Percentiles rank a stretch among this genome's conserved stretches.
Evolutionary conservation across 2,329 filamentous ascomycete species (phyloP).

Genomic region (Calonectria crousiana): DNA sequence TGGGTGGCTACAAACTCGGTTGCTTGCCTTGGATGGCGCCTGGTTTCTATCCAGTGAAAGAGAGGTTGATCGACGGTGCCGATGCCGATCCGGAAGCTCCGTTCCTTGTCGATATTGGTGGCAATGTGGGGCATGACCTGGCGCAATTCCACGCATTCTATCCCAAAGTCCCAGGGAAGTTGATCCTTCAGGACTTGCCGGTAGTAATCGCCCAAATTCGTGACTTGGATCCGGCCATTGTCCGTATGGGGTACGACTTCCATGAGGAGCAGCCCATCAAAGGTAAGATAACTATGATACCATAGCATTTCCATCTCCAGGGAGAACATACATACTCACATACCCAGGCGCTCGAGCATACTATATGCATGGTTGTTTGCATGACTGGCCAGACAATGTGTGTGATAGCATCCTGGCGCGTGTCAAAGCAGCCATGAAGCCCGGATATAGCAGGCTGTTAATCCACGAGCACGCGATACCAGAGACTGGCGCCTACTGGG

Average conservation of each 20-base stretch:
- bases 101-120: slow-evolving; percentile 48
- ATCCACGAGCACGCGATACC: slow-evolving; percentile 51
- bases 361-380: slow-evolving; percentile 51
- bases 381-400: slow-evolving; percentile 59
- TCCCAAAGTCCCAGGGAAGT: slow-evolving; percentile 1
- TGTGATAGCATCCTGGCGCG: slow-evolving; percentile 44
- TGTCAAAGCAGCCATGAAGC: slow-evolving; percentile 44
- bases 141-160: slow-evolving; percentile 40
- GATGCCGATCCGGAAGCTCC: slow-evolving; percentile 30
- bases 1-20: slow-evolving; percentile 45
- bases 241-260: slow-evolving; percentile 38
- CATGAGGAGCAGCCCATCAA: slow-evolving; percentile 39
- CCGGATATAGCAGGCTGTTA: slow-evolving; percentile 49
- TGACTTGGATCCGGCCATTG: slow-evolving; percentile 11
- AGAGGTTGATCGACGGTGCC: slow-evolving; percentile 39
- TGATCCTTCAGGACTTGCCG: slow-evolving; percentile 42
- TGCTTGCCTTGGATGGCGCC: slow-evolving; percentile 46
- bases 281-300: not conserved
- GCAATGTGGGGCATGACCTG: slow-evolving; percentile 47
- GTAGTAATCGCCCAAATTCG: slow-evolving; percentile 29
- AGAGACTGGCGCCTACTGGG: slow-evolving; percentile 44
- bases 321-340: not conserved
- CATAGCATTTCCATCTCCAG: not conserved
- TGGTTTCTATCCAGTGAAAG: slow-evolving; percentile 39
- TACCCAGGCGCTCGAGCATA: slow-evolving; percentile 21